These are phyloP conservation scores for Tieghemiomyces parasiticus DNA, from an alignment of 192 early-diverging fungal species.

Conservation along the genomic window DNA sequence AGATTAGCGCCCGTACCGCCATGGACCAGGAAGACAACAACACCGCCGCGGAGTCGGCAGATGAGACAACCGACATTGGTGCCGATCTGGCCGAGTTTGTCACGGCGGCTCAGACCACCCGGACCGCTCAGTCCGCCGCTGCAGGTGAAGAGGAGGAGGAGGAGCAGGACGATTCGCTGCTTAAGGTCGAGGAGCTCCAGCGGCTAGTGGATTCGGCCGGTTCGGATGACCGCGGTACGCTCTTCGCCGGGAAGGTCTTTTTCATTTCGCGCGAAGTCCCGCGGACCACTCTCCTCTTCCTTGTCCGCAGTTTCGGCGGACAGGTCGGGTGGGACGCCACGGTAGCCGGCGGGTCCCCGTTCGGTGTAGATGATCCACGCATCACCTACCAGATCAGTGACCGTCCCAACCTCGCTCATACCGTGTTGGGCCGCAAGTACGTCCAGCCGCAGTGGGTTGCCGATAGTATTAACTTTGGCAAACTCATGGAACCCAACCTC, in stretches of 20 bases:
- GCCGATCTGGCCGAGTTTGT: conserved; percentile 24
- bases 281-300: conserved; percentile 80
- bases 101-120: conserved; percentile 12
- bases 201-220: conserved; percentile 16
- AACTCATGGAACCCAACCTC: conserved; percentile 38
- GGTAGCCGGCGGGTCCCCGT: conserved; percentile 63
- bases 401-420: conserved; percentile 50
- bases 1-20: background rate
- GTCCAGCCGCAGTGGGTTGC: conserved; percentile 98
- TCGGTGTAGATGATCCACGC: conserved; percentile 55
- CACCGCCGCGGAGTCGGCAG: background rate
- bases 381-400: conserved; percentile 87
- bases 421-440: conserved; percentile 44
- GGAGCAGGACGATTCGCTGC: conserved; percentile 12
- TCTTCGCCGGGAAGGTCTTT: conserved; percentile 53
- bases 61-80: background rate
- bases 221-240: conserved; percentile 19
- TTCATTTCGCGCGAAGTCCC: conserved; percentile 92
- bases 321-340: conserved; percentile 77
- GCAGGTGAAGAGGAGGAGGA: conserved; percentile 19
- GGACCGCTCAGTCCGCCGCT: too few relatives aligned
- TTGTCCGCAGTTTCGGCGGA: conserved; percentile 80
- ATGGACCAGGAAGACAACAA: background rate
- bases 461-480: conserved; percentile 79
- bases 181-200: background rate